Evolutionary conservation across 202 grass and related monocot genomes (phyloP).

Genomic region (Musa balbisiana): DNA sequence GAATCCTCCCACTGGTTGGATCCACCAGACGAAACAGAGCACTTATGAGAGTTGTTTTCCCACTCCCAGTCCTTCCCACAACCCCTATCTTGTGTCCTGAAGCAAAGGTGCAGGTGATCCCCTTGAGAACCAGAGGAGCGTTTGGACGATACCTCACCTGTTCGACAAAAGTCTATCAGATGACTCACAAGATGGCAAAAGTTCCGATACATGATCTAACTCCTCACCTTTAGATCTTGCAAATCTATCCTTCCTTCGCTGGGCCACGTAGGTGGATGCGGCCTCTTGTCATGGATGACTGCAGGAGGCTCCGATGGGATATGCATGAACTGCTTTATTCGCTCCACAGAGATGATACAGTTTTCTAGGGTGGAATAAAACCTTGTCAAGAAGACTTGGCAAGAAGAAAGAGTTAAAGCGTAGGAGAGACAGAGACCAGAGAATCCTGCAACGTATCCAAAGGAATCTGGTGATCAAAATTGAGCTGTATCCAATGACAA

Average conservation of each 20-base stretch:
- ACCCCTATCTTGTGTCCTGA: slow-evolving; percentile 78
- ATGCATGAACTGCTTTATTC: slow-evolving; percentile 86
- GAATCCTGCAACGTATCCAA: slow-evolving; percentile 45
- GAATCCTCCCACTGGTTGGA: slow-evolving; percentile 64
- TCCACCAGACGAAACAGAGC: slow-evolving; percentile 83
- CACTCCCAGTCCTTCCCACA: slow-evolving; percentile 83
- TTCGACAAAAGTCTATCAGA: slow-evolving; percentile 14
- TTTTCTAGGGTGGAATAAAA: slow-evolving; percentile 83
- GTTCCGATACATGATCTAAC: background rate
- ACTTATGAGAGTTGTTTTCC: slow-evolving; percentile 90
- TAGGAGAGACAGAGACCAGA: slow-evolving; percentile 88
- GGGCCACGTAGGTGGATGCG: slow-evolving; percentile 66
- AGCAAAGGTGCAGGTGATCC: slow-evolving; percentile 68
- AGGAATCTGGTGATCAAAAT: no score
- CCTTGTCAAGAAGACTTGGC: slow-evolving; percentile 67
- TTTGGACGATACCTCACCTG: slow-evolving; percentile 76
- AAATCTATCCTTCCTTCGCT: slow-evolving; percentile 70
- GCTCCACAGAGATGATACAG: slow-evolving; percentile 76
- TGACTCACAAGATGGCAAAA: background rate
- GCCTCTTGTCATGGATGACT: slow-evolving; percentile 54
- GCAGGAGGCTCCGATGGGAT: slow-evolving; percentile 62
- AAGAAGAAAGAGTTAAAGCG: slow-evolving; percentile 47
- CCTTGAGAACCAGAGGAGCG: slow-evolving; percentile 84
- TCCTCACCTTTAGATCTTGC: slow-evolving; percentile 69
- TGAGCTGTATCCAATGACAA: no score